Conservation (phyloP, 441 rosid species). For the Pelargonium fulgidum region DNA sequence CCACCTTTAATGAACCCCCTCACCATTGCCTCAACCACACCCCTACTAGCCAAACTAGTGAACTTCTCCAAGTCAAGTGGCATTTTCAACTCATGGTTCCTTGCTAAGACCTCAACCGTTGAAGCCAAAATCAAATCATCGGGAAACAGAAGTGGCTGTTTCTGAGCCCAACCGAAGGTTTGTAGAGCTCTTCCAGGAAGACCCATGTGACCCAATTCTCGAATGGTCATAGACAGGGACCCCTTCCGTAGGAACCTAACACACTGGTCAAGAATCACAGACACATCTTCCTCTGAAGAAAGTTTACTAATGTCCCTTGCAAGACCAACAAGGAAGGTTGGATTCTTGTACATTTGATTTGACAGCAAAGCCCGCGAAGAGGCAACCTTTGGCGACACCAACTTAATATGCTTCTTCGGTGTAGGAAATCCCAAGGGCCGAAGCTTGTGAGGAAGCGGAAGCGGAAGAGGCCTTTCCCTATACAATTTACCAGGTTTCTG, state of each 20-base stretch:
- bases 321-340: slow-evolving; percentile 48
- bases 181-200: slow-evolving; percentile 67
- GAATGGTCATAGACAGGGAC: slow-evolving; percentile 54
- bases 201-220: slow-evolving; percentile 69
- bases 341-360: slow-evolving; percentile 46
- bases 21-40: slow-evolving; percentile 77
- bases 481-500: slow-evolving; percentile 55
- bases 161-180: slow-evolving; percentile 74
- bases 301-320: slow-evolving; percentile 64
- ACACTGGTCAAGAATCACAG: slow-evolving; percentile 45
- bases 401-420: slow-evolving; percentile 36
- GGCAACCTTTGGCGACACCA: slow-evolving; percentile 17
- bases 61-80: slow-evolving; percentile 48
- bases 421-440: slow-evolving; percentile 64
- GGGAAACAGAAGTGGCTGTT: slow-evolving; percentile 54
- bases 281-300: slow-evolving; percentile 40
- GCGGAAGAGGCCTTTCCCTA: slow-evolving; percentile 65
- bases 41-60: slow-evolving; percentile 42
- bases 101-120: slow-evolving; percentile 62
- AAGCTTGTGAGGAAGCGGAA: slow-evolving; percentile 70
- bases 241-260: slow-evolving; percentile 65
- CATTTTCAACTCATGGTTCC: slow-evolving; percentile 51
- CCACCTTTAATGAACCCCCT: slow-evolving; percentile 68
- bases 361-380: slow-evolving; percentile 36
- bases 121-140: slow-evolving; percentile 66